These are phyloP conservation scores for Calocera viscosa DNA, from an alignment of 768 basidiomycete genomes.

Conservation along the genomic window DNA sequence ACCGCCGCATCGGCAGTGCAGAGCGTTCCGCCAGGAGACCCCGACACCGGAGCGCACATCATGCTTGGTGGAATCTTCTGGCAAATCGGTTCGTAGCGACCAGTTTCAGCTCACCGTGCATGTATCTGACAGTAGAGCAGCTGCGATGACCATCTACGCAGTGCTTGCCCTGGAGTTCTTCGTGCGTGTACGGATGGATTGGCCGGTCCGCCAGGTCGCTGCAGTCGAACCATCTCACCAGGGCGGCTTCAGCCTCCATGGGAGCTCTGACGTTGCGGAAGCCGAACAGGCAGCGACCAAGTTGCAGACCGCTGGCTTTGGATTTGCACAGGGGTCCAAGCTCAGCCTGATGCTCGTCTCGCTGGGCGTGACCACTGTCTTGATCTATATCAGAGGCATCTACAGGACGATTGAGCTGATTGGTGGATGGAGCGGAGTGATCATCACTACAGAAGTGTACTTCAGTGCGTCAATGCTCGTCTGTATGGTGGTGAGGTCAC, in stretches of 20 bases:
- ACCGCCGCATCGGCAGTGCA: slow-evolving; percentile 32
- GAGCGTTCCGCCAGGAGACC: slow-evolving; percentile 16
- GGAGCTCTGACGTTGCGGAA: neutral
- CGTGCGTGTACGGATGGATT: slow-evolving; percentile 27
- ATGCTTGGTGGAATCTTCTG: slow-evolving; percentile 55
- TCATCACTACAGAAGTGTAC: slow-evolving; percentile 38
- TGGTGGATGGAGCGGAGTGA: slow-evolving; percentile 40
- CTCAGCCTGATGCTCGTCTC: slow-evolving; percentile 25
- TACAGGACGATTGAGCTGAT: slow-evolving; percentile 43
- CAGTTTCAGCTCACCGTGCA: slow-evolving; percentile 9
- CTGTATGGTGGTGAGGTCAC: neutral
- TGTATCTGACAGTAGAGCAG: slow-evolving; percentile 18
- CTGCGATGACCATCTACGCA: slow-evolving; percentile 34
- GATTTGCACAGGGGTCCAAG: neutral
- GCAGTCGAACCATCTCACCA: neutral
- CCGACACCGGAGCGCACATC: slow-evolving; percentile 36
- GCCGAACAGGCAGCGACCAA: neutral
- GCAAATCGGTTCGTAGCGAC: slow-evolving; percentile 33
- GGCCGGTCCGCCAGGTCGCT: slow-evolving; percentile 13
- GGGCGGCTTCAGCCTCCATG: neutral
- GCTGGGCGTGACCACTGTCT: slow-evolving; percentile 29
- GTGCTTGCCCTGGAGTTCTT: slow-evolving; percentile 37
- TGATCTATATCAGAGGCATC: slow-evolving; percentile 39
- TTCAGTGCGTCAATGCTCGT: slow-evolving; percentile 29
- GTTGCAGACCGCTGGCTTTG: neutral